Percentiles rank a stretch among this genome's conserved stretches.
Conservation (phyloP, 148 eudicot species). For the Linanthus parryae region DNA sequence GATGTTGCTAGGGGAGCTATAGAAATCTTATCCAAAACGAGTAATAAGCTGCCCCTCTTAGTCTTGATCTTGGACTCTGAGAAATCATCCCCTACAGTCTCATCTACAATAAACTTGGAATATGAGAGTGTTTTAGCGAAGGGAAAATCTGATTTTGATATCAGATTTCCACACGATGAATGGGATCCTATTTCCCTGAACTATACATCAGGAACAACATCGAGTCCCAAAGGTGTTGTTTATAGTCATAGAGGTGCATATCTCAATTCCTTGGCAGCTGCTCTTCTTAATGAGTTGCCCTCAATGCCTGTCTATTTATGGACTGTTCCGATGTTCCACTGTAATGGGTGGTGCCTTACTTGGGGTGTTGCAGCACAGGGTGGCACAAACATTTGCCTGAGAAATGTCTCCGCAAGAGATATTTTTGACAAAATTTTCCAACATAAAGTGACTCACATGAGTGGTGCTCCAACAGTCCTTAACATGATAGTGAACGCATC, state of each 20-base stretch:
- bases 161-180: slow-evolving; percentile 49
- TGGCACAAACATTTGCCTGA: slow-evolving; percentile 57
- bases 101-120: slow-evolving; percentile 16
- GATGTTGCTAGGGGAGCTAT: slow-evolving; percentile 41
- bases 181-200: slow-evolving; percentile 56
- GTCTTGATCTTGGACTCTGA: slow-evolving; percentile 37
- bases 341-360: slow-evolving; percentile 77
- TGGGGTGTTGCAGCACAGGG: slow-evolving; percentile 80
- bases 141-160: slow-evolving; percentile 37
- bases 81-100: slow-evolving; percentile 8
- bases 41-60: slow-evolving; percentile 34
- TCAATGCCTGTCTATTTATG: slow-evolving; percentile 51
- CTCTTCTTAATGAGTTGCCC: slow-evolving; percentile 41
- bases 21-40: slow-evolving; percentile 28
- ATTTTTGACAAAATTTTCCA: slow-evolving; percentile 32
- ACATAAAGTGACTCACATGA: slow-evolving; percentile 49
- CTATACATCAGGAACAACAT: slow-evolving; percentile 79
- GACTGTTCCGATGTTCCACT: slow-evolving; percentile 80
- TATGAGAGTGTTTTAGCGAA: slow-evolving; percentile 41
- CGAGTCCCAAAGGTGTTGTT: slow-evolving; percentile 70
- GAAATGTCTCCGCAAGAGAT: slow-evolving; percentile 36
- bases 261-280: slow-evolving; percentile 49
- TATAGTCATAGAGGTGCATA: slow-evolving; percentile 76
- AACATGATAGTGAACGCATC: slow-evolving; percentile 49
- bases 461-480: slow-evolving; percentile 71